These are phyloP conservation scores for Amylocarpus encephaloides DNA, from an alignment of 2,329 filamentous ascomycete species.

Conservation along the genomic window DNA sequence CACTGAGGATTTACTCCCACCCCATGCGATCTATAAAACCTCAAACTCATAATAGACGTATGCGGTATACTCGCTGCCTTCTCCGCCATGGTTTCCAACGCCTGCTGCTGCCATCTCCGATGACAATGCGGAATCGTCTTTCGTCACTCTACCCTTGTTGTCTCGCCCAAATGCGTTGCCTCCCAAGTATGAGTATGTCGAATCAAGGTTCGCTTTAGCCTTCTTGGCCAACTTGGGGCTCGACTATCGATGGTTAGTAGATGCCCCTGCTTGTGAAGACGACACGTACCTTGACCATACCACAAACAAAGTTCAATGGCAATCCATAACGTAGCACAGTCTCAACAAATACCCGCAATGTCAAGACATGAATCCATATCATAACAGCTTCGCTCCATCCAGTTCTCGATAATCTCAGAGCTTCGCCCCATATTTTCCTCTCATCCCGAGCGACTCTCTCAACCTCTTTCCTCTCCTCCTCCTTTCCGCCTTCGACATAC, in stretches of 20 bases:
- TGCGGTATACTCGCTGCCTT: constrained; percentile 81
- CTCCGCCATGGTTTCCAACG: constrained; percentile 53
- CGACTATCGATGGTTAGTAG: constrained; percentile 48
- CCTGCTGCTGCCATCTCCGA: constrained; percentile 79
- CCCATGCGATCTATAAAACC: constrained; percentile 40
- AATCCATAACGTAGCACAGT: constrained; percentile 94
- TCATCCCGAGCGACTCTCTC: constrained; percentile 78
- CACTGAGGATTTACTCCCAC: constrained; percentile 3
- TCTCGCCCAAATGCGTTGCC: constrained; percentile 91
- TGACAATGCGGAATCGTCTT: constrained; percentile 75
- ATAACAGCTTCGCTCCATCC: constrained; percentile 94
- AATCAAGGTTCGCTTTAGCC: constrained; percentile 71
- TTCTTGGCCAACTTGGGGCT: constrained; percentile 77
- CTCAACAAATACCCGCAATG: constrained; percentile 91
- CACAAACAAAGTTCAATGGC: constrained; percentile 82
- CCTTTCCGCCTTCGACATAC: constrained; percentile 81
- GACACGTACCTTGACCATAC: constrained; percentile 68
- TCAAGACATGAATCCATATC: constrained; percentile 90
- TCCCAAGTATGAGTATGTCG: constrained; percentile 82
- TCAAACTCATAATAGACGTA: constrained; percentile 98
- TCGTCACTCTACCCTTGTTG: constrained; percentile 85
- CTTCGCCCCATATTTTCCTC: constrained; percentile 88
- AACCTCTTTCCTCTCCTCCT: constrained; percentile 83
- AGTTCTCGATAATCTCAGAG: constrained; percentile 77
- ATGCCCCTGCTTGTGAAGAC: background rate